These are phyloP conservation scores for Auricularia cornea DNA, from an alignment of 768 basidiomycete genomes.

Conservation along the genomic window DNA sequence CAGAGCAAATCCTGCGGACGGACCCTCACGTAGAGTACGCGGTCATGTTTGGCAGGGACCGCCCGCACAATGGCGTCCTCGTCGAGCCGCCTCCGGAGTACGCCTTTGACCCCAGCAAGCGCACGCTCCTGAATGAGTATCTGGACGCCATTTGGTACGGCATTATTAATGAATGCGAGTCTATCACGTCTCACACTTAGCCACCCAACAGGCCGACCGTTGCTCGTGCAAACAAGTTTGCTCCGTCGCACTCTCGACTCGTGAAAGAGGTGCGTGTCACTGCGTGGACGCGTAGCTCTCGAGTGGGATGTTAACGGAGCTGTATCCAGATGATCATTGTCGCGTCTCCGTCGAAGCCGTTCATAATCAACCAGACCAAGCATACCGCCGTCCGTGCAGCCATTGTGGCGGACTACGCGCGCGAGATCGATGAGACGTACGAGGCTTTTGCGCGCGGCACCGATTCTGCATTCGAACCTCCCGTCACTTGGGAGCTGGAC, in stretches of 20 bases:
- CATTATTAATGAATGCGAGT: neutral
- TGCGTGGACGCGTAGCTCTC: no score
- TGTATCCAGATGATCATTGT: constrained; percentile 38
- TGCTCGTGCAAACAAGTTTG: constrained; percentile 18
- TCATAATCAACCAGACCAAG: constrained; percentile 13
- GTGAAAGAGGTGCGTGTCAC: constrained; percentile 42
- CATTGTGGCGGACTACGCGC: constrained; percentile 20
- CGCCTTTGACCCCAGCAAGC: constrained; percentile 23
- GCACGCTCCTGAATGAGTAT: constrained; percentile 24
- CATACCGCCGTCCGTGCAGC: neutral
- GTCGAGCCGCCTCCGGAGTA: constrained; percentile 29
- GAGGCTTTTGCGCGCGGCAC: constrained; percentile 18
- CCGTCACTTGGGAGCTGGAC: constrained; percentile 4
- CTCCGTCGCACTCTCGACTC: constrained; percentile 23
- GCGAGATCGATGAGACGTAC: constrained; percentile 35
- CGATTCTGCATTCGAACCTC: neutral
- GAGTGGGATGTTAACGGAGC: no score
- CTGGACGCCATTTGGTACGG: neutral
- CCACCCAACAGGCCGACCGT: constrained; percentile 30
- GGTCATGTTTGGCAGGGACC: constrained; percentile 23
- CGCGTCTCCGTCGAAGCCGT: constrained; percentile 27
- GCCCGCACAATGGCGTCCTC: constrained; percentile 25
- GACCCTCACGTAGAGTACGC: constrained; percentile 7
- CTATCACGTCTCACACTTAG: constrained; percentile 12
- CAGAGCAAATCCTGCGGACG: constrained; percentile 14